phyloP scores from a whole-genome alignment of 805 yeast species.

The Kluyveromyces siamensis region DNA sequence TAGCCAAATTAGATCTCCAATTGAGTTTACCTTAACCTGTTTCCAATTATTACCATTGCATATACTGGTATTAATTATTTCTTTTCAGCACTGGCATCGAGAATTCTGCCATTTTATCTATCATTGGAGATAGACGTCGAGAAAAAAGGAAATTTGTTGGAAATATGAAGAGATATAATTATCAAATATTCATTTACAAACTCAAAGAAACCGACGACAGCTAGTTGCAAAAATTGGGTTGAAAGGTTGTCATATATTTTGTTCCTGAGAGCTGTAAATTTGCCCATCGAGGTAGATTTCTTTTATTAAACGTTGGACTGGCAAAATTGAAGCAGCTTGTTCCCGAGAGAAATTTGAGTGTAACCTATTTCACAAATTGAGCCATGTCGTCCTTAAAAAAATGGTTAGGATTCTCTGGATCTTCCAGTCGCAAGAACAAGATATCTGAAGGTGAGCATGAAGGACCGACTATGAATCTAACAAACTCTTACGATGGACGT shows the following conservation, averaged over 20 bases:
- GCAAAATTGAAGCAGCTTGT: not conserved
- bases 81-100: not conserved
- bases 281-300: too few relatives aligned
- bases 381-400: constrained; percentile 1
- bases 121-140: not conserved
- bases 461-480: not conserved
- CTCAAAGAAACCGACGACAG: too few relatives aligned
- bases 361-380: not conserved
- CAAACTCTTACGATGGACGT: not conserved
- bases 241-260: too few relatives aligned
- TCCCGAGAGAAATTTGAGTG: not conserved
- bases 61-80: not conserved
- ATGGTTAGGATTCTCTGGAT: constrained; percentile 1
- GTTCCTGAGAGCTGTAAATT: too few relatives aligned
- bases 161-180: too few relatives aligned
- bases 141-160: not conserved
- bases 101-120: not conserved
- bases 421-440: not conserved
- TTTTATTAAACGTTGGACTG: not conserved
- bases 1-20: too few relatives aligned
- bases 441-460: not conserved
- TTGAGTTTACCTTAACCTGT: too few relatives aligned
- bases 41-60: too few relatives aligned
- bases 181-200: too few relatives aligned
- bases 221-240: too few relatives aligned